Evolutionary conservation across 2,329 filamentous ascomycete species (phyloP), one percentile per base, ranked within the genome.

Genomic region (Arthrobotrys pseudoclavata): DNA sequence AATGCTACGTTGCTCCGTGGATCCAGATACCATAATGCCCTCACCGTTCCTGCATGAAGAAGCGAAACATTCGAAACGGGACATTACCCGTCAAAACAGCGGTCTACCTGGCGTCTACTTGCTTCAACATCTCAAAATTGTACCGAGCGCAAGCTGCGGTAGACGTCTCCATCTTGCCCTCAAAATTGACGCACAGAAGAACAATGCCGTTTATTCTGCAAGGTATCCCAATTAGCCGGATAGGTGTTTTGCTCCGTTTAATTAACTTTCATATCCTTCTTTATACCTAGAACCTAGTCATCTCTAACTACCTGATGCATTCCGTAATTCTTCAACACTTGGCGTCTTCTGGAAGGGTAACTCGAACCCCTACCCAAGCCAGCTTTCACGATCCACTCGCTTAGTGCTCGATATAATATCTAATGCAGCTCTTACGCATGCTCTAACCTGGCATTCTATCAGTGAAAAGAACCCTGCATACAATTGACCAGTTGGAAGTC

Each of bases 341-440:
- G 72, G 72, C 72, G 53, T 70, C 67, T 76, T 69, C 72, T 61
- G 67, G 72, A 76, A 76, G 60, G 72, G 72, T 67, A 76, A 76
- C 57, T 76, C 72, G 66, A 76, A 45, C 72, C 71, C 63, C 50
- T 55, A 66, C 48, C 61, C 63, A 57, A 70, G 66, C 66, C 52
- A 69, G 64, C 22, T 50, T 69, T 76, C 72, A 70, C 60, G 66
- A 76, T 70, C 72, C 72, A 76, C 72, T 76, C 72, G 67, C 72
- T 76, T 76, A 76, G 37, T 57, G 48, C 55, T 63, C 61, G 72
- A 70, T 76, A 67, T 66, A 62, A 76, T 70, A 67, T 70, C 55
- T 40, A 52, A 48, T 70, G 66, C 72, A 70, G 68, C 69, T 62
- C 52, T 62, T 42, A 63, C 67, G 61, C 66, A 70, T 74, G 52